Evolutionary conservation across 2,329 filamentous ascomycete species (phyloP), one percentile per base, ranked within the genome.

Genomic region (Neurospora sp.): DNA sequence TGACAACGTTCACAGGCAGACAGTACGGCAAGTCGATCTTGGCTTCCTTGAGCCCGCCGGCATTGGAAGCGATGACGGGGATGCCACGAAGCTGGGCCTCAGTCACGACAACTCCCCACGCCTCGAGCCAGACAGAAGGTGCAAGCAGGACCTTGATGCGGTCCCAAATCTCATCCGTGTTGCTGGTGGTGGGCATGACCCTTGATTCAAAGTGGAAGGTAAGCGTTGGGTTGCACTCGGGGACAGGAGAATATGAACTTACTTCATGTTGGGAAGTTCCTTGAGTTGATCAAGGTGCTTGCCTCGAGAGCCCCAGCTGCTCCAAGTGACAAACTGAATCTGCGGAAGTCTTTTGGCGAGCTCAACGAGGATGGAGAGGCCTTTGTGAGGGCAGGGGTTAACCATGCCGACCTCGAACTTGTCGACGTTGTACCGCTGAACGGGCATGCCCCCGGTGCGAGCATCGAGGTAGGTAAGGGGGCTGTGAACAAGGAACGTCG

Each of bases 41-140:
- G 11, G 74, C 74, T 66, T 76, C 74, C 37, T 68, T 70, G 4
- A 76, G 72, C 1, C 74, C 74, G 10, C 74, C 74, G 12, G 74
- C 72, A 41, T 76, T 70, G 52, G 74, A 76, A 1, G 74, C 71
- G 66, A 76, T 73, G 57, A 74, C 74, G 6, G 74, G 74, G 11
- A 76, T 75, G n/a, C 74, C 74, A 3, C 74, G 74, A 5, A 76
- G 70, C 69, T 76, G 74, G 8, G 74, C 74, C 46, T 76, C 74
- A 8, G 74, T 75, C 4, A 76, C 74, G 36, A 76, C 69, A 8
- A 76, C 72, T 36, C 74, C 74, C 74, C 74, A 76, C 2, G 74
- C 74, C 52, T 76, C 74, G 12, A 71, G 66, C 74, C 74, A 76
- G 28, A 76, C 68, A 1, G 74, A 76, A 1, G 74, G 74, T 5